phyloP scores from a whole-genome alignment of 768 basidiomycete species.

The Fomitopsis serialis region DNA sequence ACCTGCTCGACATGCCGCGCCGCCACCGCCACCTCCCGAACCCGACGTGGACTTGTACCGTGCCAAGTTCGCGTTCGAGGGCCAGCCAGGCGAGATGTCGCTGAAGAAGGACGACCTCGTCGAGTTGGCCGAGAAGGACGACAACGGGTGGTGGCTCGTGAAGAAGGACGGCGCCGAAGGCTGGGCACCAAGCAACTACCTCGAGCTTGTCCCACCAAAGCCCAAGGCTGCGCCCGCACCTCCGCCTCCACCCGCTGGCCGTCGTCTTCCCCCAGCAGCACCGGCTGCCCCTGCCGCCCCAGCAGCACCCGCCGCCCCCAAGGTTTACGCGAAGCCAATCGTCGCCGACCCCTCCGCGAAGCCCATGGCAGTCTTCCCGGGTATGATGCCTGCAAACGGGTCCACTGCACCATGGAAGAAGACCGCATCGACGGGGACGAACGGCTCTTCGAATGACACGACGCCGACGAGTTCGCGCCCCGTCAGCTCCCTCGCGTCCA shows the following conservation, averaged over 20 bases:
- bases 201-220: constrained; percentile 72
- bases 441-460: constrained; percentile 26
- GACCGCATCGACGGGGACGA: constrained; percentile 11
- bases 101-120: constrained; percentile 89
- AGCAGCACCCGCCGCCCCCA: constrained; percentile 25
- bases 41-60: constrained; percentile 75
- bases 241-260: constrained; percentile 46
- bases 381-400: constrained; percentile 64
- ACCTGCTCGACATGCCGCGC: constrained; percentile 25
- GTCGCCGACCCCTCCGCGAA: constrained; percentile 61
- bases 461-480: constrained; percentile 47
- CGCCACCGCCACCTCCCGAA: constrained; percentile 51
- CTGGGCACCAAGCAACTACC: constrained; percentile 94
- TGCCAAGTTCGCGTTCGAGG: constrained; percentile 88
- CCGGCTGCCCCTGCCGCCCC: constrained; percentile 31
- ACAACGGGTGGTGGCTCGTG: constrained; percentile 98
- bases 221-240: constrained; percentile 61
- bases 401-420: constrained; percentile 69
- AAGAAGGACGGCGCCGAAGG: constrained; percentile 79
- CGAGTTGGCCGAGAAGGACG: constrained; percentile 86
- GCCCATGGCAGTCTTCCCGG: constrained; percentile 79
- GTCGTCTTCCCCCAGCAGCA: constrained; percentile 27
- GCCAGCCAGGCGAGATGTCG: constrained; percentile 88
- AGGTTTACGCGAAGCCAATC: constrained; percentile 32
- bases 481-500: constrained; percentile 42